These are phyloP conservation scores for Gossypium mustelinum DNA, from an alignment of 345 rosid genomes.

Conservation along the genomic window DNA sequence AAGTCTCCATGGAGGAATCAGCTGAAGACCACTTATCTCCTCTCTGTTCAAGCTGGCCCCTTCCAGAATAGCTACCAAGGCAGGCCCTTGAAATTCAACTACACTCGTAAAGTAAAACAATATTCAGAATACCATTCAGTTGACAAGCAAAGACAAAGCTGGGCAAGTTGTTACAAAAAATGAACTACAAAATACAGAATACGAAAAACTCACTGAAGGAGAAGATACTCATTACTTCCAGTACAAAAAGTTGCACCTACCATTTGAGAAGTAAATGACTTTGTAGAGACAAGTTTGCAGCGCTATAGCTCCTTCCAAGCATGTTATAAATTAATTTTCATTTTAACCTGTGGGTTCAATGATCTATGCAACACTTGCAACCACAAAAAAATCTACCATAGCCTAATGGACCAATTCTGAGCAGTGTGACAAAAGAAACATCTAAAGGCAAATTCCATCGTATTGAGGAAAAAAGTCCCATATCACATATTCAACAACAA, in stretches of 20 bases:
- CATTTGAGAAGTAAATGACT: not conserved
- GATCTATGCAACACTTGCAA: not conserved
- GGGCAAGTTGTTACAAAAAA: not conserved
- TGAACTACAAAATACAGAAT: not conserved
- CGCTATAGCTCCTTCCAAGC: slow-evolving; percentile 3
- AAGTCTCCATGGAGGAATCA: slow-evolving; percentile 88
- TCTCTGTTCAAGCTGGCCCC: slow-evolving; percentile 82
- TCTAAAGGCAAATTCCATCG: not conserved
- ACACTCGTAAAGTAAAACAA: slow-evolving; percentile 21
- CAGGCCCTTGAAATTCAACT: slow-evolving; percentile 98
- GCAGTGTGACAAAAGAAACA: not conserved
- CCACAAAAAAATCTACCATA: not conserved
- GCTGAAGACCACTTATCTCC: slow-evolving; percentile 89
- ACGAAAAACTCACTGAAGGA: slow-evolving; percentile 1
- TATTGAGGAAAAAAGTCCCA: slow-evolving; percentile 10
- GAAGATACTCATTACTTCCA: not conserved
- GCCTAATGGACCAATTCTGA: not conserved
- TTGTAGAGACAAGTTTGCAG: not conserved
- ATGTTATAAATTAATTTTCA: slow-evolving; percentile 1
- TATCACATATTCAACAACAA: not conserved
- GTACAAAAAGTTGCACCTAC: not conserved
- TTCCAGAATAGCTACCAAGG: slow-evolving; percentile 77
- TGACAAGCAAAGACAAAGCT: not conserved
- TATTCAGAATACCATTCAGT: slow-evolving; percentile 13
- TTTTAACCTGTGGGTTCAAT: not conserved